phyloP scores from a whole-genome alignment of 495 filamentous ascomycete genomes.

The Penicillium taxi region DNA sequence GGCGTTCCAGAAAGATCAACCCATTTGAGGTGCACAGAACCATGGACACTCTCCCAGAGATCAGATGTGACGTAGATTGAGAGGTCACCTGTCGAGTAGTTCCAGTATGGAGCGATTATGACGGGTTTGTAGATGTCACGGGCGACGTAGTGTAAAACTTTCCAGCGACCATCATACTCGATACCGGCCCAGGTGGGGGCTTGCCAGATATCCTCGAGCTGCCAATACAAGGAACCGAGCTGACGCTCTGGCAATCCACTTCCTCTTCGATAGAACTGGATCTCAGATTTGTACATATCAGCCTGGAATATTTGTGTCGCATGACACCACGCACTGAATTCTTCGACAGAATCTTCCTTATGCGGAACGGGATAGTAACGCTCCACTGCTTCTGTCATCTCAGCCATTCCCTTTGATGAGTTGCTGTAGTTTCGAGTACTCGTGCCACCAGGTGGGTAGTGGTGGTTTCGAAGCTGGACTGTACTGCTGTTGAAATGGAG shows the following conservation, averaged over 20 bases:
- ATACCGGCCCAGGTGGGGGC: slow-evolving; percentile 60
- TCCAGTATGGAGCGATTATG: slow-evolving; percentile 56
- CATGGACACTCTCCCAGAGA: slow-evolving; percentile 30
- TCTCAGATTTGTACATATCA: slow-evolving; percentile 56
- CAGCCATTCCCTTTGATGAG: slow-evolving; percentile 42
- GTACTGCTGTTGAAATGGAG: slow-evolving; percentile 54
- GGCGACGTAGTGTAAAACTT: slow-evolving; percentile 53
- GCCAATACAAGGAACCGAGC: slow-evolving; percentile 60
- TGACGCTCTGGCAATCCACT: slow-evolving; percentile 53
- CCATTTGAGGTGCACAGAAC: slow-evolving; percentile 33
- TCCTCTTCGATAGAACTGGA: slow-evolving; percentile 58
- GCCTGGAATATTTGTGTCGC: slow-evolving; percentile 63
- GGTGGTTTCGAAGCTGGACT: slow-evolving; percentile 56
- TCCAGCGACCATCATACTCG: slow-evolving; percentile 59
- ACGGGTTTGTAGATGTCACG: slow-evolving; percentile 54
- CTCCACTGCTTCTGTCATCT: slow-evolving; percentile 57
- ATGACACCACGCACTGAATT: slow-evolving; percentile 64
- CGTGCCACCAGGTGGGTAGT: slow-evolving; percentile 47
- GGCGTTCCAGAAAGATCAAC: slow-evolving; percentile 31
- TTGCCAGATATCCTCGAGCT: slow-evolving; percentile 64
- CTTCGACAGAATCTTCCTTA: slow-evolving; percentile 47
- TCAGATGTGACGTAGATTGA: slow-evolving; percentile 51
- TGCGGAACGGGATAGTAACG: slow-evolving; percentile 56
- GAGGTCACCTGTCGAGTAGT: slow-evolving; percentile 45
- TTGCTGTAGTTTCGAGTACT: slow-evolving; percentile 35